Evolutionary conservation across 1,284 basidiomycete species (phyloP), one percentile per base, ranked within the genome.

Genomic region (Sporisorium exsertum): DNA sequence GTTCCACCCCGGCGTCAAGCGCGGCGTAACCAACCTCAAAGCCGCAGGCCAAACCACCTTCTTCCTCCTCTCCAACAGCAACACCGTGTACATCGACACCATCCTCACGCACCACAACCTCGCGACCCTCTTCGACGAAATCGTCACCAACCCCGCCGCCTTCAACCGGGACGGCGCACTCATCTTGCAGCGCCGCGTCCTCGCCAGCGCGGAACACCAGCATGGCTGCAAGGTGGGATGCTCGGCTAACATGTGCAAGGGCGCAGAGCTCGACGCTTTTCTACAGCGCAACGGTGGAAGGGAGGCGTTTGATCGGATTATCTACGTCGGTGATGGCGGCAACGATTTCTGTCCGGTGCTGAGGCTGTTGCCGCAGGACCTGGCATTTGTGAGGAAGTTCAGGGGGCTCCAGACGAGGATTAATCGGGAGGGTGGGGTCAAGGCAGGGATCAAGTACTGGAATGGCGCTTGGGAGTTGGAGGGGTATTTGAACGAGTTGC

Each of bases 181-280:
- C 63, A 90, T 92, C 70, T 87, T 99, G 59, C 88, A 89, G 29
- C 89, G 95, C 24, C 89, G 92, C 49, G 88, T 98, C 43, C 91
- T 92, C 58, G 92, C 93, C 16, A 84, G 88, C 45, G 74, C 63
- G 2, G 64, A 64, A 18, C 91, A 64, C 0, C 95, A 95, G 80
- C 97, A 99, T 86, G 85, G 82, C 2, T 99, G 96, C 87, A 88
- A 87, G 57, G 89, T 97, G 58, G 96, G 96, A 16, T 99, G 96
- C 88, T 91, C 91, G 64, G 90, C 93, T 12, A 99, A 99, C 88
- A 97, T 99, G 95, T 99, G 96, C 89, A 99, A 99, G 89, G 96
- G 96, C 45, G 91, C 93, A 78, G 96, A 99, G 86, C 89, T 99
- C 32, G 90, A 92, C 5, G 90, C 91, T 0, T 97, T 93, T 87